phyloP scores from a whole-genome alignment of 2,329 filamentous ascomycete genomes.

The Penicillium concentricum region DNA sequence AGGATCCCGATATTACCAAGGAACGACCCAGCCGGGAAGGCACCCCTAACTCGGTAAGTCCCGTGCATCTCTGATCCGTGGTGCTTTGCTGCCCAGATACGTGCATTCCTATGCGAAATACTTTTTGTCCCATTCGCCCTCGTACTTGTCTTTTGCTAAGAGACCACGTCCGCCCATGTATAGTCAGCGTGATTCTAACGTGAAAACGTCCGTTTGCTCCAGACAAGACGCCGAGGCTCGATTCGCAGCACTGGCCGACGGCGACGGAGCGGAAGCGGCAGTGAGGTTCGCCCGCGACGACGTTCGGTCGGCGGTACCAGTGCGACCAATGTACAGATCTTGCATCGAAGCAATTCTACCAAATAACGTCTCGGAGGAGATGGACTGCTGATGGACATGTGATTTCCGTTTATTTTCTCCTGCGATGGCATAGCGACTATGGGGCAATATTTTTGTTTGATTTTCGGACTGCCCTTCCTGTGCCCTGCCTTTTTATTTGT shows the following conservation, averaged over 20 bases:
- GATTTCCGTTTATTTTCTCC: constrained; percentile 28
- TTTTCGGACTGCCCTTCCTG: constrained; percentile 25
- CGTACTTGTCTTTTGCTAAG: constrained; percentile 43
- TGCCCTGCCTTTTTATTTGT: constrained; percentile 19
- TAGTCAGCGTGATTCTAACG: constrained; percentile 50
- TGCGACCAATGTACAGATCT: constrained; percentile 33
- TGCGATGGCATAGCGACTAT: constrained; percentile 40
- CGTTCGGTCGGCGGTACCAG: constrained; percentile 39
- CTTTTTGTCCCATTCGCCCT: constrained; percentile 14
- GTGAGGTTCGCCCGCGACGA: constrained; percentile 43
- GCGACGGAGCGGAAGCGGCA: constrained; percentile 43
- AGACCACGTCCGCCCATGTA: constrained; percentile 33
- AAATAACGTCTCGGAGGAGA: constrained; percentile 31
- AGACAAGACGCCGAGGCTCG: constrained; percentile 48
- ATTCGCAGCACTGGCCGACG: constrained; percentile 39
- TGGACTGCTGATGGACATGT: constrained; percentile 22
- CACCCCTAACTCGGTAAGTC: constrained; percentile 48
- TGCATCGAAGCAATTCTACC: constrained; percentile 45
- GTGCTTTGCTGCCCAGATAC: constrained; percentile 21
- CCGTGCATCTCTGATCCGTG: constrained; percentile 29
- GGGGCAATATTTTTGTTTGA: constrained; percentile 33
- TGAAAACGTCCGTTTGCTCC: constrained; percentile 44
- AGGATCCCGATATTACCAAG: constrained; percentile 56
- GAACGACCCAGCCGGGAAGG: constrained; percentile 52
- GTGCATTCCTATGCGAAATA: constrained; percentile 23